Conservation (phyloP, 495 filamentous ascomycete genomes). For the Trichoderma gamsii region DNA sequence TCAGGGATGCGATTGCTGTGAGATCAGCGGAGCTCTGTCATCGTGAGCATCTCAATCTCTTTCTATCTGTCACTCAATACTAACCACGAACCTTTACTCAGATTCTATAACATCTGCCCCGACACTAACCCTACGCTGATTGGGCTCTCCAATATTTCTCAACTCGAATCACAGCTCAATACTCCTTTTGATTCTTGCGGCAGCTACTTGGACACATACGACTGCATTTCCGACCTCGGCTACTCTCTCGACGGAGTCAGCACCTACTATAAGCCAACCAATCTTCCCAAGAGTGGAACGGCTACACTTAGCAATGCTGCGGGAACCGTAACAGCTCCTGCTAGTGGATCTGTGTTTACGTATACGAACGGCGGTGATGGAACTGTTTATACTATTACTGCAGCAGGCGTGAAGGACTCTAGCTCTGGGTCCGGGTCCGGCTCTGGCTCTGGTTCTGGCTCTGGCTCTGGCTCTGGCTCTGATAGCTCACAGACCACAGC, state of each 20-base stretch:
- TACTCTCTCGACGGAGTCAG: slow-evolving; percentile 5
- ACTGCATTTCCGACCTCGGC: neutral
- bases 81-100: neutral
- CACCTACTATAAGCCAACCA: neutral
- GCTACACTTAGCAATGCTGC: slow-evolving; percentile 1
- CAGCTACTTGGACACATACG: neutral
- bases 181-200: neutral
- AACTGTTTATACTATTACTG: slow-evolving; percentile 2
- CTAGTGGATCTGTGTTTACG: neutral
- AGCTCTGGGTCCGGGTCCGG: neutral
- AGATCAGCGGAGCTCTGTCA: slow-evolving; percentile 2
- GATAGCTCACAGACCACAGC: neutral
- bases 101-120: neutral
- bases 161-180: neutral
- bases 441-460: neutral
- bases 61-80: neutral
- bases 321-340: neutral
- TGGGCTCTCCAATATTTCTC: neutral
- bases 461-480: neutral
- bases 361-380: slow-evolving; percentile 2
- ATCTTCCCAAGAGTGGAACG: neutral
- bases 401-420: neutral
- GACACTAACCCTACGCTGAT: neutral
- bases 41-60: neutral
- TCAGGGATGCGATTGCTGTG: slow-evolving; percentile 1